A percentile compares a stretch with the other conserved stretches of the same genome.
Evolutionary conservation across 257 asterid species (phyloP).

Genomic region (Solanum sejunctum): DNA sequence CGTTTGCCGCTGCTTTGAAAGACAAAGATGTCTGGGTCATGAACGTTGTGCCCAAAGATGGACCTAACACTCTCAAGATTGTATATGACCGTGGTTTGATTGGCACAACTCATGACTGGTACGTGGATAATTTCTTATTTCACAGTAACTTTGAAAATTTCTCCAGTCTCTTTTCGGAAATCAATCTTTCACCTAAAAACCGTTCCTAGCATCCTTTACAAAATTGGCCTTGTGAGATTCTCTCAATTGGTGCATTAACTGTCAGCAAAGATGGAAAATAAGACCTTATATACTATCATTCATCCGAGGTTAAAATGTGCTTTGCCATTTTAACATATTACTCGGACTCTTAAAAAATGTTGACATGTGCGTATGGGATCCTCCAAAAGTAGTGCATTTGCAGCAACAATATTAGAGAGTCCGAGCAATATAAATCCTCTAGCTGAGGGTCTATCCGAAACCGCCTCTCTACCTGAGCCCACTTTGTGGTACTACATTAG

Average conservation of each 20-base stretch:
- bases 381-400: background rate
- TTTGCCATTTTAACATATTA: background rate
- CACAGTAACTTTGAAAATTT: background rate
- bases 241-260: background rate
- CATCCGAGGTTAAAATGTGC: background rate
- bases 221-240: background rate
- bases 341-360: background rate
- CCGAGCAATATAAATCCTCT: background rate
- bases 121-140: conserved; percentile 4
- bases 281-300: background rate
- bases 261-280: background rate
- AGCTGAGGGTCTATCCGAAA: background rate
- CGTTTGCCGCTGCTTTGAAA: conserved; percentile 89
- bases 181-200: background rate
- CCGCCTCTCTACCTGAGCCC: background rate
- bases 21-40: conserved; percentile 94
- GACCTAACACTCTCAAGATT: conserved; percentile 85
- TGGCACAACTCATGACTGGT: conserved; percentile 85
- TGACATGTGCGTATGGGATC: background rate
- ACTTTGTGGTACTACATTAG: accelerated
- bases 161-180: background rate
- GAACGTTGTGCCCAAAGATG: conserved; percentile 91
- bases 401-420: background rate
- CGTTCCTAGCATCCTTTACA: background rate
- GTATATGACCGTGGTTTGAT: conserved; percentile 84